Evolutionary conservation across 768 basidiomycete species (phyloP).

Genomic region (Mycena belliarum): DNA sequence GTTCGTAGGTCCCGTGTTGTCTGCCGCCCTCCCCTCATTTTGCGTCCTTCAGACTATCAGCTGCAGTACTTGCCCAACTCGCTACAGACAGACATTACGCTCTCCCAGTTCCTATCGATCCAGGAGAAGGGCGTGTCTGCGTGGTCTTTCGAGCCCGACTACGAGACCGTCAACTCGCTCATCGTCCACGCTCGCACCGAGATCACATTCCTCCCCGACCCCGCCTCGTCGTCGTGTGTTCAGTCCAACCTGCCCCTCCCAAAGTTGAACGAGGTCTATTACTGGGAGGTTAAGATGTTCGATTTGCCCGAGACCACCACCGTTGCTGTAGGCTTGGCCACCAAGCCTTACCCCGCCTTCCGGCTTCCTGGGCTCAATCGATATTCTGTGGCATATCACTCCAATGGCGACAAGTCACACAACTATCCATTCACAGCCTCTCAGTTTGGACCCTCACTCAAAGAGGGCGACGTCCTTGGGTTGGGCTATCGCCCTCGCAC

Average conservation of each 20-base stretch:
- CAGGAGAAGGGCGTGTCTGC: slow-evolving; percentile 99
- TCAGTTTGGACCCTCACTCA: slow-evolving; percentile 80
- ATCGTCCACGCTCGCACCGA: slow-evolving; percentile 96
- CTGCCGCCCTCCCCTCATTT: slow-evolving; percentile 8
- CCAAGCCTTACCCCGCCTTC: slow-evolving; percentile 96
- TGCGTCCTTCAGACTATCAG: slow-evolving; percentile 62
- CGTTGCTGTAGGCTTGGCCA: slow-evolving; percentile 92
- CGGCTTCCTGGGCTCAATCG: slow-evolving; percentile 84
- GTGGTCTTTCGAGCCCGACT: slow-evolving; percentile 99
- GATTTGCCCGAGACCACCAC: slow-evolving; percentile 87
- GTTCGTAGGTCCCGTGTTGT: slow-evolving; percentile 42
- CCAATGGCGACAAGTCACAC: slow-evolving; percentile 95
- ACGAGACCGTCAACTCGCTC: slow-evolving; percentile 89
- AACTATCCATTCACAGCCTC: slow-evolving; percentile 92
- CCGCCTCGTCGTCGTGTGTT: slow-evolving; percentile 90
- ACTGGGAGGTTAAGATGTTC: slow-evolving; percentile 99
- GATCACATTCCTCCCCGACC: slow-evolving; percentile 96
- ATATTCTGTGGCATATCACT: slow-evolving; percentile 93
- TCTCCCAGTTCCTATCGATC: slow-evolving; percentile 97
- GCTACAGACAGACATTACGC: slow-evolving; percentile 95
- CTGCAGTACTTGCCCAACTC: slow-evolving; percentile 92
- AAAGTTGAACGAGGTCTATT: slow-evolving; percentile 98
- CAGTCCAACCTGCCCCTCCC: slow-evolving; percentile 97
- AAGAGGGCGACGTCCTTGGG: slow-evolving; percentile 95
- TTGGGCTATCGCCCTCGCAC: slow-evolving; percentile 95